Evolutionary conservation across 129 eudicot species (phyloP), one percentile per base, ranked within the genome.

Genomic region (Helianthus annuus): DNA sequence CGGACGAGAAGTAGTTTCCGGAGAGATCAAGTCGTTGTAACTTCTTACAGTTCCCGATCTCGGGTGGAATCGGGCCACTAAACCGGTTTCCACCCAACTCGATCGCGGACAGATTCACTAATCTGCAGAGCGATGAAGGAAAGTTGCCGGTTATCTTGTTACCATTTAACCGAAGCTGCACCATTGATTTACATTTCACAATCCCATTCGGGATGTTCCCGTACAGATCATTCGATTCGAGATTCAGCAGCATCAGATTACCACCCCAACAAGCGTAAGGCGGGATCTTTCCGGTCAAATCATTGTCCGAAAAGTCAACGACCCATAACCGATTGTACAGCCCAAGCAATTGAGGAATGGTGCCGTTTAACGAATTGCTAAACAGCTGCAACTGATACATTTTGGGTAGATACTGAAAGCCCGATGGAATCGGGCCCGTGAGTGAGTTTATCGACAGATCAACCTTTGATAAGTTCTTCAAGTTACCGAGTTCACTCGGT

Each of bases 11-110:
- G 69, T 70, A 67, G 65, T 95, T 95, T 48, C 86, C 87, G 0
- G 96, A 89, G 22, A 95, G 87, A 83, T 90, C 96, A 45, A 95
- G 91, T 54, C 99, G 79, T 70, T 95, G 99, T 73, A 95, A 55
- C 78, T 83, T 86, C 46, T 48, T 72, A 80, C 97, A 95, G 49
- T 84, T 83, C 27, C 89, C 88, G 5, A 95, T 79, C 27, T 78
- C 90, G 1, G 65, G 71, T 9, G 96, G 88, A 56, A 94, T 73
- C 1, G 88, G 82, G n/a, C 99, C 99, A 46, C 83, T 83, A 64
- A 94, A 88, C 73, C 80, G 81, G 84, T 94, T 94, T 64, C 83
- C 93, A 7, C 89, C 96, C 66, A 94, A 51, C 70, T 90, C 99
- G 17, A 94, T 66, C 44, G 97, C 97, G 29, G 97, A 76, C 8